These are phyloP conservation scores for Phytophthora lateralis DNA, from an alignment of 352 stramenopile species.

Conservation along the genomic window DNA sequence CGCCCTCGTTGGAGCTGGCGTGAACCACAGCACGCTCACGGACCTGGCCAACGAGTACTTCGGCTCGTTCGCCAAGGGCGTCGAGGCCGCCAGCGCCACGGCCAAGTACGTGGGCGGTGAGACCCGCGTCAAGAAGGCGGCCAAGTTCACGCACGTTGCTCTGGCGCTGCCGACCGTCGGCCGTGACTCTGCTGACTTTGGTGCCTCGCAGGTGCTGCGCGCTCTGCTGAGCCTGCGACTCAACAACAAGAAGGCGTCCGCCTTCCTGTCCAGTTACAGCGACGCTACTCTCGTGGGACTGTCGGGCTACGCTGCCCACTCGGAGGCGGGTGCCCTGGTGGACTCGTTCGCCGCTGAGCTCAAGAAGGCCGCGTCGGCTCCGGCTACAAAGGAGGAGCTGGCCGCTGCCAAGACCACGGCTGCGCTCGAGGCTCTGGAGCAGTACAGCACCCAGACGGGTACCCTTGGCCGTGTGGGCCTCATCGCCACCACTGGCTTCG, in stretches of 20 bases:
- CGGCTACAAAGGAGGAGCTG: conserved; percentile 74
- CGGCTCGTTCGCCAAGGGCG: conserved; percentile 38
- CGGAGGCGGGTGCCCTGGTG: conserved; percentile 64
- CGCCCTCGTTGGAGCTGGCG: conserved; percentile 65
- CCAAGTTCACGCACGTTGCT: conserved; percentile 75
- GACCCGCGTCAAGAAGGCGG: conserved; percentile 69
- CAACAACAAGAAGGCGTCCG: conserved; percentile 63
- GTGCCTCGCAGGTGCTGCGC: conserved; percentile 69
- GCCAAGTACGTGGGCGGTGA: conserved; percentile 83
- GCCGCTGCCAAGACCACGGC: conserved; percentile 73
- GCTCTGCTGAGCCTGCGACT: conserved; percentile 64
- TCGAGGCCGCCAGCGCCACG: conserved; percentile 25
- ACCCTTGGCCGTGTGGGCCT: conserved; percentile 49
- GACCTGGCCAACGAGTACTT: conserved; percentile 77
- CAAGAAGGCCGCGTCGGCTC: conserved; percentile 68
- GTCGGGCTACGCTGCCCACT: conserved; percentile 54
- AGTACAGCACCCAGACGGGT: conserved; percentile 48
- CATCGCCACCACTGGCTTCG: conserved; percentile 37
- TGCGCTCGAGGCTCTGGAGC: conserved; percentile 48
- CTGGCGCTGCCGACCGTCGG: conserved; percentile 70
- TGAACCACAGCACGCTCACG: conserved; percentile 66
- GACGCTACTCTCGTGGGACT: conserved; percentile 71
- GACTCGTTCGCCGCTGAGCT: conserved; percentile 75
- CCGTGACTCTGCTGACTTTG: conserved; percentile 46
- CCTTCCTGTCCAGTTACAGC: conserved; percentile 69